Percentiles rank a stretch among this genome's conserved stretches.
phyloP scores from a whole-genome alignment of 2,329 filamentous ascomycete genomes.

The Claviceps quebecensis region DNA sequence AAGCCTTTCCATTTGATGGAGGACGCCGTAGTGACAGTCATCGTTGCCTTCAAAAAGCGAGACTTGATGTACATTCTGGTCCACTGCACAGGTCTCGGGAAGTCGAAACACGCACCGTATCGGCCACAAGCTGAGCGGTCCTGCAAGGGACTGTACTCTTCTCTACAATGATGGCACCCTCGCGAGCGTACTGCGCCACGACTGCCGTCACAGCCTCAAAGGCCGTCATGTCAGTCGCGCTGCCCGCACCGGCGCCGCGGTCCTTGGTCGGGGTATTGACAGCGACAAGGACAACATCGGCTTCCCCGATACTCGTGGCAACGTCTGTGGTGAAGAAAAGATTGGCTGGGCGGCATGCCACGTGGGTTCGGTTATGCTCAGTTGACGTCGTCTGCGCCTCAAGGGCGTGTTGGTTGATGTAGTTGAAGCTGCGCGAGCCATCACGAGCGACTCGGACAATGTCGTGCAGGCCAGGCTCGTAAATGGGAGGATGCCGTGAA shows the following conservation, averaged over 20 bases:
- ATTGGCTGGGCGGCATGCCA: constrained; percentile 42
- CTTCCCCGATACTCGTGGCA: constrained; percentile 44
- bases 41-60: too few relatives aligned
- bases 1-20: too few relatives aligned
- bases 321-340: constrained; percentile 62
- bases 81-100: background rate
- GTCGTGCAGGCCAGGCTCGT: constrained; percentile 57
- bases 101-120: constrained; percentile 39
- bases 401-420: constrained; percentile 23
- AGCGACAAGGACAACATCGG: constrained; percentile 60
- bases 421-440: constrained; percentile 31
- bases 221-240: constrained; percentile 57
- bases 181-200: constrained; percentile 51
- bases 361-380: constrained; percentile 18
- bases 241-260: constrained; percentile 53
- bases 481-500: constrained; percentile 57
- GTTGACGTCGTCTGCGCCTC: constrained; percentile 18
- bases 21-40: too few relatives aligned
- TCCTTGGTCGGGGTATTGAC: constrained; percentile 72
- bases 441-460: constrained; percentile 53
- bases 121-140: constrained; percentile 55
- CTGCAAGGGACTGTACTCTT: constrained; percentile 70
- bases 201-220: constrained; percentile 56
- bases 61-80: background rate
- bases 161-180: constrained; percentile 62